These are phyloP conservation scores for Fusarium anguioides DNA, from an alignment of 2,329 filamentous ascomycete species.

Conservation along the genomic window DNA sequence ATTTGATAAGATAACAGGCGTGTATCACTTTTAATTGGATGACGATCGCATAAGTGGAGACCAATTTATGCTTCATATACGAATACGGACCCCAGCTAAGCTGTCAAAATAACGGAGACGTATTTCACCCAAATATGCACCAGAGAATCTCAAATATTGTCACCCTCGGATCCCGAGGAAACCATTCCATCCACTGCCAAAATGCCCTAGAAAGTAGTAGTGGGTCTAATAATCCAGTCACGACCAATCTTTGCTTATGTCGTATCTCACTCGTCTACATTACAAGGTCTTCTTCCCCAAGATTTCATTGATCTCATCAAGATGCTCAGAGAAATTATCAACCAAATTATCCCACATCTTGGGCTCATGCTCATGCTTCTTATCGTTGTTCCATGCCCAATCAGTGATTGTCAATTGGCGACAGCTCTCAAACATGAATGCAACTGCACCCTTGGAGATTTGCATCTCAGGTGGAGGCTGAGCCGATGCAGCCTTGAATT, in stretches of 20 bases:
- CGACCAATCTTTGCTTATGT: background rate
- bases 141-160: background rate
- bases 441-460: slow-evolving; percentile 40
- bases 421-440: slow-evolving; percentile 45
- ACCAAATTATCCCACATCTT: slow-evolving; percentile 45
- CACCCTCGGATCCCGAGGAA: background rate
- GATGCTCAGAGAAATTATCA: slow-evolving; percentile 40
- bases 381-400: slow-evolving; percentile 42
- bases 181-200: background rate
- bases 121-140: fast-evolving
- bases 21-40: background rate
- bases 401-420: slow-evolving; percentile 41
- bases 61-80: background rate
- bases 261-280: background rate
- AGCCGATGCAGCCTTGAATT: slow-evolving; percentile 40
- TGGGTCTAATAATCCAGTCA: background rate
- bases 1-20: background rate
- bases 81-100: slow-evolving; percentile 6
- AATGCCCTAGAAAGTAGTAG: background rate
- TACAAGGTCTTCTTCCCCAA: slow-evolving; percentile 9
- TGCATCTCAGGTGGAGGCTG: slow-evolving; percentile 34
- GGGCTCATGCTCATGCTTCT: slow-evolving; percentile 43
- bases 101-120: fast-evolving
- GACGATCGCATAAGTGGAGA: fast-evolving
- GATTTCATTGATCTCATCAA: slow-evolving; percentile 36